These are phyloP conservation scores for Allomyces macrogynus DNA, from an alignment of 192 early-diverging fungal genomes.

Conservation along the genomic window DNA sequence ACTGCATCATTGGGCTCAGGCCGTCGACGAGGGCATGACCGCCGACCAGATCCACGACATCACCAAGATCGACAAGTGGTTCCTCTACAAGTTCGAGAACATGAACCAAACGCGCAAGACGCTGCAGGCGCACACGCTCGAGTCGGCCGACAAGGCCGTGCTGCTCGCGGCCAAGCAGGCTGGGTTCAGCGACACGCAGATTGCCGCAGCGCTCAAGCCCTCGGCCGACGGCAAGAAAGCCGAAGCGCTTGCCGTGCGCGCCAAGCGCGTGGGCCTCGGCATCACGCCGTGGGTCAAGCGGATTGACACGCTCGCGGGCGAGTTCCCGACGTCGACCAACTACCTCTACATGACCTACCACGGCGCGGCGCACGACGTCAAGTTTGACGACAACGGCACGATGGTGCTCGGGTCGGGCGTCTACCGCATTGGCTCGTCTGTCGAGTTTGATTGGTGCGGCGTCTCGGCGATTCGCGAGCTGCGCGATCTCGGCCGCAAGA, in stretches of 20 bases:
- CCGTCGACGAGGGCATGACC: conserved; percentile 48
- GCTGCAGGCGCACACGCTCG: conserved; percentile 26
- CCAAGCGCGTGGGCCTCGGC: conserved; percentile 40
- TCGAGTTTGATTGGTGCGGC: conserved; percentile 95
- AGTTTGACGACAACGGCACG: conserved; percentile 68
- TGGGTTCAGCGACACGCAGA: conserved; percentile 80
- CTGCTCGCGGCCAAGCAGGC: conserved; percentile 57
- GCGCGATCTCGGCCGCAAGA: conserved; percentile 53
- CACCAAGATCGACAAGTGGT: conserved; percentile 81
- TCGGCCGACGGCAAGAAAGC: conserved; percentile 22
- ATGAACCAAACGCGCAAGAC: conserved; percentile 38
- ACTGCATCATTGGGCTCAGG: conserved; percentile 28
- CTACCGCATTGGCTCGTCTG: conserved; percentile 87
- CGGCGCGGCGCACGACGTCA: conserved; percentile 62
- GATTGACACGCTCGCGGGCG: conserved; percentile 88
- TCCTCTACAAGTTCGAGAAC: conserved; percentile 71
- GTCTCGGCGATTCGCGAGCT: conserved; percentile 65
- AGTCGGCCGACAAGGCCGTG: conserved; percentile 29
- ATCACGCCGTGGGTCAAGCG: conserved; percentile 81
- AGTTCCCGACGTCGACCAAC: conserved; percentile 90
- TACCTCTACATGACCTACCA: conserved; percentile 99
- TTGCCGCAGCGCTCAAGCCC: conserved; percentile 33
- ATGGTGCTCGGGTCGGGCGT: conserved; percentile 96
- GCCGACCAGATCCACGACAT: conserved; percentile 59
- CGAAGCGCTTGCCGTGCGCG: conserved; percentile 30